phyloP scores from a whole-genome alignment of 2,329 filamentous ascomycete genomes.

The Talaromyces sp. region DNA sequence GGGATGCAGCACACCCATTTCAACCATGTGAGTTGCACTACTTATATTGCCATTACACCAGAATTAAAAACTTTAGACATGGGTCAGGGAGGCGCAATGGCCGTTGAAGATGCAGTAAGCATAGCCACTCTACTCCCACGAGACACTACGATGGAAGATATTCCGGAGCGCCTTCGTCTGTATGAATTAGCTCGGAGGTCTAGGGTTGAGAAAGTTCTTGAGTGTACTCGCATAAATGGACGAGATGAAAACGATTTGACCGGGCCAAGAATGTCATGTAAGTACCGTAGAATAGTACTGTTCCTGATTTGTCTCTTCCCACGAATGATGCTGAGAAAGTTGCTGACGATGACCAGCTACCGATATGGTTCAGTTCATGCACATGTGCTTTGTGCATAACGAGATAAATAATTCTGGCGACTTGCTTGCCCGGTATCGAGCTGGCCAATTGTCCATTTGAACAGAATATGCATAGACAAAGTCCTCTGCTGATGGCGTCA shows the following conservation, averaged over 20 bases:
- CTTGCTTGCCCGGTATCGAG: neutral
- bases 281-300: neutral
- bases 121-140: constrained; percentile 27
- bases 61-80: constrained; percentile 21
- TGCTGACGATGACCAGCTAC: neutral
- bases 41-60: neutral
- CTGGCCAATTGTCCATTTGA: neutral
- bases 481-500: too few relatives aligned
- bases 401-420: neutral
- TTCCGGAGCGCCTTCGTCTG: constrained; percentile 20
- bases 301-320: neutral
- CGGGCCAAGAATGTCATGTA: constrained; percentile 5
- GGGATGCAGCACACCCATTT: constrained; percentile 67
- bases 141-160: constrained; percentile 20
- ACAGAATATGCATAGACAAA: neutral
- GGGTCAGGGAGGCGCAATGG: constrained; percentile 34
- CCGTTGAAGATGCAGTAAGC: constrained; percentile 32
- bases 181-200: constrained; percentile 18
- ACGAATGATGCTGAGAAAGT: neutral
- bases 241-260: constrained; percentile 23
- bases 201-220: constrained; percentile 23
- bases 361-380: neutral
- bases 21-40: constrained; percentile 43
- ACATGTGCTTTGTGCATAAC: neutral
- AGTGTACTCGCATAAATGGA: constrained; percentile 26